Base-by-base conservation (phyloP, 148 eudicot genomes). In the Simmondsia chinensis region DNA sequence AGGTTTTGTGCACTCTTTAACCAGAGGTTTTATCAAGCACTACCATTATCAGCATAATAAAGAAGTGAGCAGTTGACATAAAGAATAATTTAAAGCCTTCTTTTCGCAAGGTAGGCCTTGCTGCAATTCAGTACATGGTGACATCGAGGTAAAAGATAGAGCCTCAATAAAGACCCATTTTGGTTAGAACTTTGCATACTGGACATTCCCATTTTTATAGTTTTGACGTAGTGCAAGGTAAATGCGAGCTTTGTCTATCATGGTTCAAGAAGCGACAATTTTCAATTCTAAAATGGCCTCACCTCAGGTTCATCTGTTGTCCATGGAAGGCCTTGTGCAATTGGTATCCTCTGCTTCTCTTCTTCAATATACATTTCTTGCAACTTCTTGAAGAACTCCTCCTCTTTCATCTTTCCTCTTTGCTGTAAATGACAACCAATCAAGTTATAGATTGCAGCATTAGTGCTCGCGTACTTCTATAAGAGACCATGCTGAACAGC, bases 241-340 rank as follows among this genome's bases (percentile, higher is more conserved):
- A n/a, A n/a, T n/a, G n/a, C n/a, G n/a, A n/a, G n/a, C n/a, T n/a
- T n/a, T n/a, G n/a, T n/a, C n/a, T n/a, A n/a, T n/a, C n/a, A n/a
- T 39, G 23, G 19, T 39, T 15, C 41, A 20, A 31, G 21, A 17
- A 10, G 17, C 9, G n/a, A 43, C 21, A 28, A 4, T 7, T 30
- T 37, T 21, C 20, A 33, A 10, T 21, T 19, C 13, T 34, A 14
- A 3, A n/a, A 25, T 20, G 20, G n/a, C 16, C 59, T 64, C 33
- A 89, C 97, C 93, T 89, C 80, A 20, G 97, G 95, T 44, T 81
- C 82, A 52, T 84, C 97, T 21, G 95, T 89, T 36, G 95, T 89
- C 87, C 84, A 78, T 12, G 97, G 97, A 52, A 89, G 87, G 50
- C 93, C 87, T 71, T 78, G 97, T 6, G 97, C 97, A 52, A 84